phyloP scores from a whole-genome alignment of 148 eudicot species.

The Spergularia bocconei region DNA sequence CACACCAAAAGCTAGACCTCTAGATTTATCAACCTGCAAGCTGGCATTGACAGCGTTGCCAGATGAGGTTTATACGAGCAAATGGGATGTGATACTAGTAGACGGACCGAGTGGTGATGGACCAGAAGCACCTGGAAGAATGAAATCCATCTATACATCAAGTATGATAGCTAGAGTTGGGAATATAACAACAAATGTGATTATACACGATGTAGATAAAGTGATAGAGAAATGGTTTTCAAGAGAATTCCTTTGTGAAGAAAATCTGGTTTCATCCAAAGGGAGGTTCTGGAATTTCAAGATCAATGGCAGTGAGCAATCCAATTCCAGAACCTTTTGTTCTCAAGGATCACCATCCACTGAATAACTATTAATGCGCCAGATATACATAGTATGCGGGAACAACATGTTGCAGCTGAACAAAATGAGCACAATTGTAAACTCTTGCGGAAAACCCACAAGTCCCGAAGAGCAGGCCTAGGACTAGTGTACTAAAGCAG shows the following conservation, averaged over 20 bases:
- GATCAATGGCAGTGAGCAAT: slow-evolving; percentile 32
- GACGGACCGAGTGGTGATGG: slow-evolving; percentile 76
- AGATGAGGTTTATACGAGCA: slow-evolving; percentile 42
- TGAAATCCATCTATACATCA: slow-evolving; percentile 80
- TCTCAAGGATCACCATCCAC: slow-evolving; percentile 18
- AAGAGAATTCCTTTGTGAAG: slow-evolving; percentile 86
- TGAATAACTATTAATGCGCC: neutral
- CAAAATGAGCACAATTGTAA: neutral
- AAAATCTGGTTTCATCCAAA: slow-evolving; percentile 77
- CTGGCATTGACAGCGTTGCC: slow-evolving; percentile 61
- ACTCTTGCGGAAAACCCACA: neutral
- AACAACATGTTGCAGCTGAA: neutral
- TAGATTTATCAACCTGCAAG: slow-evolving; percentile 46
- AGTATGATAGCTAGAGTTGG: slow-evolving; percentile 63
- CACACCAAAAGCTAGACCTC: slow-evolving; percentile 24
- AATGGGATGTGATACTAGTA: slow-evolving; percentile 82
- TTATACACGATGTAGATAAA: slow-evolving; percentile 78
- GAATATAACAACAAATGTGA: slow-evolving; percentile 58
- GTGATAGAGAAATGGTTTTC: slow-evolving; percentile 90
- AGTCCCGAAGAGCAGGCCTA: neutral
- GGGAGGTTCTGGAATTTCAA: slow-evolving; percentile 86
- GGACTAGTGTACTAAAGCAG: neutral
- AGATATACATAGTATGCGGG: slow-evolving; percentile 1
- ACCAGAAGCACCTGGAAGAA: slow-evolving; percentile 76
- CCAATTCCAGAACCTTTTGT: slow-evolving; percentile 50